These are phyloP conservation scores for Sporothrix sp. DNA, from an alignment of 2,329 filamentous ascomycete genomes.

Conservation along the genomic window DNA sequence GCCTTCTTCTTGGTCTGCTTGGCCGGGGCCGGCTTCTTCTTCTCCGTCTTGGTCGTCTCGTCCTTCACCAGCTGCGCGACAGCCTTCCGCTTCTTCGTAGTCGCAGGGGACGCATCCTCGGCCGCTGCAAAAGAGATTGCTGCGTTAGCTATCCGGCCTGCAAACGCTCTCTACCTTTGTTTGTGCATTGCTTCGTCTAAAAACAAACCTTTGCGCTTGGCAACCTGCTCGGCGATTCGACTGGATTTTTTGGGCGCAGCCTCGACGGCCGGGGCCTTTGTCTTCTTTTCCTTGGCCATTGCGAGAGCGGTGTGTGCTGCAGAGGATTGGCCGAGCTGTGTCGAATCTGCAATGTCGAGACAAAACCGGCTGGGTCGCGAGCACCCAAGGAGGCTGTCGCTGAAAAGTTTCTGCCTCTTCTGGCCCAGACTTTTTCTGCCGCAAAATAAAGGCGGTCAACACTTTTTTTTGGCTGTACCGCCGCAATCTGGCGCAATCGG, in stretches of 20 bases:
- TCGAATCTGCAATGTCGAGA: neutral
- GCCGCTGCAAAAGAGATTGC: neutral
- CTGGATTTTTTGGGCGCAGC: conserved; percentile 13
- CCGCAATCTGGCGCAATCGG: no score
- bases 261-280: conserved; percentile 2
- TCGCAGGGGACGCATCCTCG: conserved; percentile 13
- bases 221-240: conserved; percentile 12
- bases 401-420: conserved; percentile 12
- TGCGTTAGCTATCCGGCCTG: conserved; percentile 1
- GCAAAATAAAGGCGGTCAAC: conserved; percentile 13
- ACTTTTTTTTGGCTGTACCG: no score
- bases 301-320: neutral
- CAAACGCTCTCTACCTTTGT: neutral
- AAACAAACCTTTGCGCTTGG: conserved; percentile 15
- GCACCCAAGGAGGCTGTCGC: conserved; percentile 9
- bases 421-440: conserved; percentile 14
- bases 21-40: conserved; percentile 5
- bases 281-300: conserved; percentile 13
- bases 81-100: conserved; percentile 15
- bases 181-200: neutral
- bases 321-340: neutral
- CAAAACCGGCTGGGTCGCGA: neutral
- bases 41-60: conserved; percentile 2
- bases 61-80: conserved; percentile 1
- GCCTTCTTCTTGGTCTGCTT: conserved; percentile 7